A percentile compares a stretch with the other conserved stretches of the same genome.
Conservation (phyloP, 768 basidiomycete species). For the Pulveroboletus sp. region DNA sequence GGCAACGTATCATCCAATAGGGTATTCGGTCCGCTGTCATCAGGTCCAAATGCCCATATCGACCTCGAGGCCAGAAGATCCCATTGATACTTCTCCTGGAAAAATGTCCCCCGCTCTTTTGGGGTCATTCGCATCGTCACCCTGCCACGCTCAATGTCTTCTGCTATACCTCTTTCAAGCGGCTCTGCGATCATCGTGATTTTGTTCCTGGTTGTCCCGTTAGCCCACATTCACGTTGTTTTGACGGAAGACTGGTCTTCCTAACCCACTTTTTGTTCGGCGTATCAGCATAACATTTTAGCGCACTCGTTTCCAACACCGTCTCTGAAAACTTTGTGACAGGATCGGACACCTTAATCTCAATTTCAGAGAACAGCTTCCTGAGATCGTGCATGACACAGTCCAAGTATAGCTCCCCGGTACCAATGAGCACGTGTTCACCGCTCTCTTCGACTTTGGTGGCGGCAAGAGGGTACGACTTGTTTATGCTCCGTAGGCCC, state of each 20-base stretch:
- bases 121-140: conserved; percentile 93
- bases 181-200: conserved; percentile 99
- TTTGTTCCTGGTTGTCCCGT: conserved; percentile 65
- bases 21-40: conserved; percentile 91
- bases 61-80: conserved; percentile 95
- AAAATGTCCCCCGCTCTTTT: conserved; percentile 93
- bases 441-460: conserved; percentile 99
- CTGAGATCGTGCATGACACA: conserved; percentile 96
- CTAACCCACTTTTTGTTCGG: conserved; percentile 91
- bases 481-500: conserved; percentile 94
- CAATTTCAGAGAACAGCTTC: conserved; percentile 91
- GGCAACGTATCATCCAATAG: conserved; percentile 95
- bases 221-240: conserved; percentile 8
- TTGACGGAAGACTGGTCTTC: background rate
- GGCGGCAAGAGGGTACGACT: conserved; percentile 88
- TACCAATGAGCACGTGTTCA: conserved; percentile 95
- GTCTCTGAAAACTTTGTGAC: conserved; percentile 99
- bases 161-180: conserved; percentile 89
- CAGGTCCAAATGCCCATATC: conserved; percentile 99
- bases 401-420: conserved; percentile 95
- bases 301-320: conserved; percentile 92
- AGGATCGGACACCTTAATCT: conserved; percentile 99
- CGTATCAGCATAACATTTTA: conserved; percentile 99
- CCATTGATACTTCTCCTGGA: conserved; percentile 97
- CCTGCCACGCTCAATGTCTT: conserved; percentile 91